Conservation (phyloP, 2,329 filamentous ascomycete genomes). For the Thielaviopsis musarum region DNA sequence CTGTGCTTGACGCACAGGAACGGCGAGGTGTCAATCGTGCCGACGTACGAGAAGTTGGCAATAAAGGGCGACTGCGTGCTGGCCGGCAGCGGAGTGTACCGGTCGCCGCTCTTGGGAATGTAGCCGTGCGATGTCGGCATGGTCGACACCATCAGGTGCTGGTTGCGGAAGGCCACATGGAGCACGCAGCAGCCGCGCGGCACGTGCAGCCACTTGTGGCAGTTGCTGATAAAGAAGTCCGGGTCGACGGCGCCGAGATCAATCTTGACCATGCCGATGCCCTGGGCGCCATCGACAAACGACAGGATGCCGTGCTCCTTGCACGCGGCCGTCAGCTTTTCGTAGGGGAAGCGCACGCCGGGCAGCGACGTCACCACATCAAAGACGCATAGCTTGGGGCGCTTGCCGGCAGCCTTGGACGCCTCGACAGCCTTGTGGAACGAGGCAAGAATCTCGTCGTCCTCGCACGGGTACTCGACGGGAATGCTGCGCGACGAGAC, state of each 20-base stretch:
- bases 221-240: constrained; percentile 79
- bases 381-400: constrained; percentile 43
- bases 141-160: constrained; percentile 54
- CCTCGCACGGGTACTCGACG: constrained; percentile 51
- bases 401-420: constrained; percentile 38
- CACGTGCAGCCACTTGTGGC: constrained; percentile 77
- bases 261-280: constrained; percentile 60
- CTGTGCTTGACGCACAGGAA: constrained; percentile 58
- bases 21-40: constrained; percentile 55
- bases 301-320: constrained; percentile 51
- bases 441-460: constrained; percentile 43
- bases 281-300: constrained; percentile 72
- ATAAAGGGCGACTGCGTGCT: constrained; percentile 43
- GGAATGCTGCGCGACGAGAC: constrained; percentile 36
- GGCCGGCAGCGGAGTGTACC: constrained; percentile 20
- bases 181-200: constrained; percentile 70
- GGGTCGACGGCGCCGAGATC: constrained; percentile 51
- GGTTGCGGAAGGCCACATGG: constrained; percentile 62
- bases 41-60: constrained; percentile 57
- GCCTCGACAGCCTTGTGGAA: constrained; percentile 43
- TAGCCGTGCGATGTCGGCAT: constrained; percentile 73
- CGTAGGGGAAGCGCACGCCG: constrained; percentile 65
- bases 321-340: constrained; percentile 47
- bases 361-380: constrained; percentile 69
- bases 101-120: constrained; percentile 24